phyloP scores from a whole-genome alignment of 2,329 filamentous ascomycete genomes.

The Xylariaceae sp. region DNA sequence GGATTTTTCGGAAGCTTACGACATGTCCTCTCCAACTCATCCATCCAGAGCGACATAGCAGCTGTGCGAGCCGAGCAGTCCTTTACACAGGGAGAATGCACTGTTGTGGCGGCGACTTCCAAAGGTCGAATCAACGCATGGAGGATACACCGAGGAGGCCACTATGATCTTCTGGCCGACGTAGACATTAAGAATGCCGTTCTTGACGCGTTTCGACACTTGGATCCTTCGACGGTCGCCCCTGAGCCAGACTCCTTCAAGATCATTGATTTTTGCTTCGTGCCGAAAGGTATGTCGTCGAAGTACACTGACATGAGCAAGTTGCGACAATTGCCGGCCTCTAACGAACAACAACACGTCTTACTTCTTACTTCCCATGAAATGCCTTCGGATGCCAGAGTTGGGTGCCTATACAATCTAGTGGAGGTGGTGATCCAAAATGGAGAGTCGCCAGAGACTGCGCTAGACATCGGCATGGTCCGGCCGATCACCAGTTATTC shows the following conservation, averaged over 20 bases:
- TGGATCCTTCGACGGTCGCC: constrained; percentile 44
- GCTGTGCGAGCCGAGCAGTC: constrained; percentile 72
- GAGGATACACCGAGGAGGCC: constrained; percentile 83
- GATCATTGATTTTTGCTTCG: constrained; percentile 74
- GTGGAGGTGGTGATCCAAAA: constrained; percentile 63
- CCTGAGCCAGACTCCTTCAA: constrained; percentile 58
- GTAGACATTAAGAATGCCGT: constrained; percentile 64
- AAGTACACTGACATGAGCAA: constrained; percentile 48
- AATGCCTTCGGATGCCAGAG: constrained; percentile 39
- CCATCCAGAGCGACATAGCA: constrained; percentile 70
- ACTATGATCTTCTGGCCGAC: constrained; percentile 68
- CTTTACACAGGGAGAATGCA: constrained; percentile 72
- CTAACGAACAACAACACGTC: constrained; percentile 53
- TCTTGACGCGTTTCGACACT: constrained; percentile 53
- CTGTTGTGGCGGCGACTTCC: constrained; percentile 72
- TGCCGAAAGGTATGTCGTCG: constrained; percentile 47
- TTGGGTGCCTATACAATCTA: constrained; percentile 62
- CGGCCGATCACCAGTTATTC: constrained; percentile 63
- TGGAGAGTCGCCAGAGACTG: constrained; percentile 32
- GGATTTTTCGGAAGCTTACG: constrained; percentile 79
- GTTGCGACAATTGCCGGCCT: constrained; percentile 45
- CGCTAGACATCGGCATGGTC: constrained; percentile 56
- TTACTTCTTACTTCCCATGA: constrained; percentile 52
- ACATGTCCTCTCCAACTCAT: constrained; percentile 64
- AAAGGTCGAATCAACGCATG: constrained; percentile 77